Conservation (phyloP, 768 basidiomycete species). For the Ephemerocybe angulata region DNA sequence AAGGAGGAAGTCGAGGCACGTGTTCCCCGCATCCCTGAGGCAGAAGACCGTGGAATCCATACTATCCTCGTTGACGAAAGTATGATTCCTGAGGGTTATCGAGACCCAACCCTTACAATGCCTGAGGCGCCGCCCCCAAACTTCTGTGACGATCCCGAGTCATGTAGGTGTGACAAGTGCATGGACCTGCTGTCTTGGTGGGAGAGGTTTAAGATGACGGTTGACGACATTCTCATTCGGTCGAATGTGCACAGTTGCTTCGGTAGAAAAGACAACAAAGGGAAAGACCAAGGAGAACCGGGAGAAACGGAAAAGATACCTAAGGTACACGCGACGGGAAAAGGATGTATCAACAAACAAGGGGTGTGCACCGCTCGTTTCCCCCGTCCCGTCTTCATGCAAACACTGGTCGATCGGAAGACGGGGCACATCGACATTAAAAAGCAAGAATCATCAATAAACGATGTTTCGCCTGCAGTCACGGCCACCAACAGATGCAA, state of each 20-base stretch:
- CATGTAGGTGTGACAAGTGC: not conserved
- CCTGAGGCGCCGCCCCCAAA: not conserved
- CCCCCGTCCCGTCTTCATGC: constrained; percentile 20
- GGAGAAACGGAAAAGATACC: not conserved
- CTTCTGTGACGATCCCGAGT: not conserved
- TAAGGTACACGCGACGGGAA: constrained; percentile 11
- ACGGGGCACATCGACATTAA: constrained; percentile 25
- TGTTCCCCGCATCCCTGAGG: not conserved
- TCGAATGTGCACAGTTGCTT: constrained; percentile 29
- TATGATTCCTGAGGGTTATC: not conserved
- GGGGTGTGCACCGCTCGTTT: constrained; percentile 30
- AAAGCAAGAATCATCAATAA: constrained; percentile 30
- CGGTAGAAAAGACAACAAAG: not conserved
- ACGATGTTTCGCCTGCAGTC: constrained; percentile 25
- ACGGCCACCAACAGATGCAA: constrained; percentile 32
- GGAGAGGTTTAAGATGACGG: not conserved
- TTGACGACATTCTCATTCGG: constrained; percentile 24
- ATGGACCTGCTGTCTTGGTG: not conserved
- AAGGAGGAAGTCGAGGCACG: not conserved
- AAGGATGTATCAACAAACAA: constrained; percentile 26
- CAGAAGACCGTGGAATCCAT: not conserved
- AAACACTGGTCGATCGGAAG: constrained; percentile 23
- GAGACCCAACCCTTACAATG: not conserved
- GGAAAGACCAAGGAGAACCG: constrained; percentile 11
- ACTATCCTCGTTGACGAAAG: not conserved